Conservation (phyloP, 2,329 filamentous ascomycete genomes). For the Dichotomopilus funicola region DNA sequence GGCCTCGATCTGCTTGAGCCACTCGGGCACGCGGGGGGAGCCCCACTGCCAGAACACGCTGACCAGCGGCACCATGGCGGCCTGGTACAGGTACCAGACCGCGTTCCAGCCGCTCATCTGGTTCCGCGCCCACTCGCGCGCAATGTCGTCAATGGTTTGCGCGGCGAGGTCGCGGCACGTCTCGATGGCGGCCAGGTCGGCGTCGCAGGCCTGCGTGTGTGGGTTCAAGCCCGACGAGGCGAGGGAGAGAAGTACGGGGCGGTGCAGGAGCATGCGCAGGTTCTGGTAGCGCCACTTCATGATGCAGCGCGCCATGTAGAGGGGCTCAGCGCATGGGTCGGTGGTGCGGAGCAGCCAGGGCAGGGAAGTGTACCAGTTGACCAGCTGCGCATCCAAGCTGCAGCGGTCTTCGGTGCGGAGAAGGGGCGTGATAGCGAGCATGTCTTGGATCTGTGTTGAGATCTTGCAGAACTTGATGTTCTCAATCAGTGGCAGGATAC, state of each 20-base stretch:
- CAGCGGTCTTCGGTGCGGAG: slow-evolving; percentile 60
- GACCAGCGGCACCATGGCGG: slow-evolving; percentile 70
- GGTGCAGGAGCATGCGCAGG: slow-evolving; percentile 67
- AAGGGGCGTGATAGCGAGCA: slow-evolving; percentile 62
- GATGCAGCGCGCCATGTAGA: slow-evolving; percentile 63
- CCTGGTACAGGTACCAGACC: slow-evolving; percentile 76
- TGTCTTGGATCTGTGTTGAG: slow-evolving; percentile 69
- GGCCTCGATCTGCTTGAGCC: slow-evolving; percentile 52
- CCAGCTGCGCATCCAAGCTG: slow-evolving; percentile 59
- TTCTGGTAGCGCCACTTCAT: slow-evolving; percentile 83
- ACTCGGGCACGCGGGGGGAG: slow-evolving; percentile 42
- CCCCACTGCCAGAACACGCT: slow-evolving; percentile 64
- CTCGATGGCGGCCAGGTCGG: slow-evolving; percentile 62
- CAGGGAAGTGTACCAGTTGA: slow-evolving; percentile 66
- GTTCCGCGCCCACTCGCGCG: slow-evolving; percentile 62
- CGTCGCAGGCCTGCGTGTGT: slow-evolving; percentile 42
- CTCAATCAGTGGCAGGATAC: slow-evolving; percentile 65
- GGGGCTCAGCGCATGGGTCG: slow-evolving; percentile 63
- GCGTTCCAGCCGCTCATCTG: slow-evolving; percentile 77
- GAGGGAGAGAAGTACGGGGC: slow-evolving; percentile 64
- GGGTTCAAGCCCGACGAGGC: slow-evolving; percentile 44
- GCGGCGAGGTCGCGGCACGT: slow-evolving; percentile 64
- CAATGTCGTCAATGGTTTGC: slow-evolving; percentile 66
- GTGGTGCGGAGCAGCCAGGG: slow-evolving; percentile 58
- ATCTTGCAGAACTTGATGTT: slow-evolving; percentile 77